These are phyloP conservation scores for Mycena alexandri DNA, from an alignment of 768 basidiomycete genomes.

Conservation along the genomic window DNA sequence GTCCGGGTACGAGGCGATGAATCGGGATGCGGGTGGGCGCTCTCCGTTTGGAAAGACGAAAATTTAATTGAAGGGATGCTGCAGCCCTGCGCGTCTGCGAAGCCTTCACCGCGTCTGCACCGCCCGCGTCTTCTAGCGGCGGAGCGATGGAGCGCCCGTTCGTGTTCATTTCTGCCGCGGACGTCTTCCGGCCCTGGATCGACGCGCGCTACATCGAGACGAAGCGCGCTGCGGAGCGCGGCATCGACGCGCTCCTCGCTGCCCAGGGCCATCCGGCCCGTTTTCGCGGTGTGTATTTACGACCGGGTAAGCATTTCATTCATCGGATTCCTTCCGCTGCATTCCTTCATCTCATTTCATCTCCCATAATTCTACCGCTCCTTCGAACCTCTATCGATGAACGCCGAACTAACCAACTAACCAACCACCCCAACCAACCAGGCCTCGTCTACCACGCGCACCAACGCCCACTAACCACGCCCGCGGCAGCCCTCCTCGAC, in stretches of 20 bases:
- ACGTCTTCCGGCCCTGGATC: conserved; percentile 89
- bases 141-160: conserved; percentile 69
- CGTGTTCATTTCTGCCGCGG: conserved; percentile 95
- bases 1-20: conserved; percentile 77
- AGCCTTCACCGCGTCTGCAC: conserved; percentile 69
- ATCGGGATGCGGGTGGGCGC: conserved; percentile 88
- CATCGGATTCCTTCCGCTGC: not conserved
- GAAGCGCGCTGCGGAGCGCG: conserved; percentile 91
- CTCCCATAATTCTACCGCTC: not conserved
- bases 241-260: conserved; percentile 68
- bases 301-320: conserved; percentile 78
- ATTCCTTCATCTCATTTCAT: conserved; percentile 16
- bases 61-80: conserved; percentile 22
- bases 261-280: conserved; percentile 51
- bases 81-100: conserved; percentile 83
- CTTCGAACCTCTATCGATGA: too few species aligned
- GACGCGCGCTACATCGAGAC: conserved; percentile 90
- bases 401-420: conserved; percentile 26
- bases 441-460: conserved; percentile 98
- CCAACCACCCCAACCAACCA: conserved; percentile 55
- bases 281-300: conserved; percentile 82
- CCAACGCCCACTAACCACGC: conserved; percentile 88
- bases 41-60: conserved; percentile 3
- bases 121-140: conserved; percentile 42
- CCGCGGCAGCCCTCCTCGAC: conserved; percentile 86